phyloP scores from a whole-genome alignment of 306 rosid species.

The Biancaea sappan region DNA sequence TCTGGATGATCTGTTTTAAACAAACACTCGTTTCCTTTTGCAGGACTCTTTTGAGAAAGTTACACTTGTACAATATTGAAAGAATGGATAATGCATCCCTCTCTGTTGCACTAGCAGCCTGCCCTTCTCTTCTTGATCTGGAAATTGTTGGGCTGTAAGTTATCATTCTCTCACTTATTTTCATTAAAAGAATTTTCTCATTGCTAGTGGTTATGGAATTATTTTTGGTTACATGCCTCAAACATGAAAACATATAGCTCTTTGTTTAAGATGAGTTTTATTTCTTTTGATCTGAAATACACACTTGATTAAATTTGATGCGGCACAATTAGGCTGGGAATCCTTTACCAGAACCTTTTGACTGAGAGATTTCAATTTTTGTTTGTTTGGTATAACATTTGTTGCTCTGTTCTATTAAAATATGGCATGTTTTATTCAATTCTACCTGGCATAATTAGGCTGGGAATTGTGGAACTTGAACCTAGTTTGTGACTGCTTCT shows the following conservation, averaged over 20 bases:
- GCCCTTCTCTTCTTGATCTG: constrained; percentile 90
- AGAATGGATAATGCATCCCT: constrained; percentile 90
- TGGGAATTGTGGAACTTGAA: neutral
- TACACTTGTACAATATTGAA: constrained; percentile 92
- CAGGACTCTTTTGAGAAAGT: constrained; percentile 72
- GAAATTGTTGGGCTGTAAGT: constrained; percentile 99
- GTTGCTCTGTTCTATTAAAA: neutral
- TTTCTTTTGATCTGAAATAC: constrained; percentile 11
- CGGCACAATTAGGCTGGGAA: constrained; percentile 13
- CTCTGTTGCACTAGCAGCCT: constrained; percentile 69
- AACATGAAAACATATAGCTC: neutral
- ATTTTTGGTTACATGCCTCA: constrained; percentile 4
- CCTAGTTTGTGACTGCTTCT: neutral
- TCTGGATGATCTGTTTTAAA: constrained; percentile 18
- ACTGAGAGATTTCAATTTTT: constrained; percentile 7
- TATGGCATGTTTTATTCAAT: neutral
- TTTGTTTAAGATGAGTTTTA: constrained; percentile 6
- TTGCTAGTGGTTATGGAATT: neutral
- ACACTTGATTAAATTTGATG: constrained; percentile 13
- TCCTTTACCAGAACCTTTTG: constrained; percentile 1
- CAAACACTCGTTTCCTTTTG: constrained; percentile 36
- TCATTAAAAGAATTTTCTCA: constrained; percentile 24
- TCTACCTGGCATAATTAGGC: neutral
- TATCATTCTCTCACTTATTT: constrained; percentile 26
- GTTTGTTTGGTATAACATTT: constrained; percentile 22